Percentiles rank a stretch among this genome's conserved stretches.
Evolutionary conservation across 495 filamentous ascomycete species (phyloP).

Genomic region (Aspergillus asperescens): DNA sequence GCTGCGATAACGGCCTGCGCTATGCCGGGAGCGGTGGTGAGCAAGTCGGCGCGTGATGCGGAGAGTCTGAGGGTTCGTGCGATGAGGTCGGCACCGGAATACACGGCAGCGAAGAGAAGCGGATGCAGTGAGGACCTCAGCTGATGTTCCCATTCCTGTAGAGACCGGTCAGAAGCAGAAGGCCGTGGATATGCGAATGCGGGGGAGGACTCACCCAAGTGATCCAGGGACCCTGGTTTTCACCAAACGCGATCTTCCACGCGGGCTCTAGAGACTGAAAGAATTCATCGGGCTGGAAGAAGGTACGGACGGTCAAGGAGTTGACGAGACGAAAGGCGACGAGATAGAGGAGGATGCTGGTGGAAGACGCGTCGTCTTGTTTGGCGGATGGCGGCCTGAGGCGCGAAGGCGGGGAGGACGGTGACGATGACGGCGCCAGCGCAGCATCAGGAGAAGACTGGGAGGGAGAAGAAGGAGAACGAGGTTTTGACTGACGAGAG

Average conservation of each 20-base stretch:
- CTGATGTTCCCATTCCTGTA: conserved; percentile 88
- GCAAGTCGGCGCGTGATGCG: conserved; percentile 51
- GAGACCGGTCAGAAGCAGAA: conserved; percentile 7
- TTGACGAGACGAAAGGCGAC: conserved; percentile 78
- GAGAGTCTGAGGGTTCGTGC: conserved; percentile 46
- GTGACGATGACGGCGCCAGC: conserved; percentile 1
- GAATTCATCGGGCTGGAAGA: conserved; percentile 99
- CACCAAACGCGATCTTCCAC: conserved; percentile 83
- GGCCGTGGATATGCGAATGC: neutral
- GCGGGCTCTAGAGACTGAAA: conserved; percentile 95
- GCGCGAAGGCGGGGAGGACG: conserved; percentile 3
- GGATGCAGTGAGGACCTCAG: conserved; percentile 93
- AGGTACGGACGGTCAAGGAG: conserved; percentile 79
- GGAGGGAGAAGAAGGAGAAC: neutral
- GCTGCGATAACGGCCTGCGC: conserved; percentile 75
- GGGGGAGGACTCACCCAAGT: conserved; percentile 70
- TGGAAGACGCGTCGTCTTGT: conserved; percentile 12
- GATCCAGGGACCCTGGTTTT: conserved; percentile 75
- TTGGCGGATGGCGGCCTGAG: conserved; percentile 12
- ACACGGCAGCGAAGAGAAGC: conserved; percentile 71
- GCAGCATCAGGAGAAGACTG: neutral
- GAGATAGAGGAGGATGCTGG: conserved; percentile 46
- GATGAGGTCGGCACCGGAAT: conserved; percentile 53
- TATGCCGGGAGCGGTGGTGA: conserved; percentile 68
- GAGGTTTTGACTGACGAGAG: conserved; percentile 3